Evolutionary conservation across 2,329 filamentous ascomycete genomes (phyloP).

Genomic region (Periconia digitata): DNA sequence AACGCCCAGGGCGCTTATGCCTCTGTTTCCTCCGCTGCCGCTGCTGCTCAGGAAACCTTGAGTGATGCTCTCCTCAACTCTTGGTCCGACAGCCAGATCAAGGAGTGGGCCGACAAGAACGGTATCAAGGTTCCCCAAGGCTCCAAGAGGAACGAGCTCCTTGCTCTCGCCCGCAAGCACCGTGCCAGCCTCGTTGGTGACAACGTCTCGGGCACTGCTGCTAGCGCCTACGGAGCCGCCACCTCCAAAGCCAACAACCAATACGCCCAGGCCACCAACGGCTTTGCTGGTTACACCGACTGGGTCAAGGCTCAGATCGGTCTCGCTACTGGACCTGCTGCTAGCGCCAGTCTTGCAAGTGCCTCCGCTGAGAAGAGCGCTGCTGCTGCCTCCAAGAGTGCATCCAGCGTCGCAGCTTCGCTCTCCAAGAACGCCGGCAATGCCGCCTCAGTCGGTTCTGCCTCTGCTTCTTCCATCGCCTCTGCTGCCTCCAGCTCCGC

Average conservation of each 20-base stretch:
- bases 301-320: conserved; percentile 50
- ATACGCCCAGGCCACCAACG: conserved; percentile 69
- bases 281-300: conserved; percentile 43
- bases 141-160: conserved; percentile 83
- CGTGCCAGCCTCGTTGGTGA: conserved; percentile 71
- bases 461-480: conserved; percentile 33
- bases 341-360: conserved; percentile 20
- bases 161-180: conserved; percentile 87
- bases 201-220: conserved; percentile 50
- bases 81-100: conserved; percentile 88
- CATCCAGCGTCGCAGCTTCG: conserved; percentile 11
- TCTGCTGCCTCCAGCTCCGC: conserved; percentile 34
- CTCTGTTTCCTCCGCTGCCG: conserved; percentile 50
- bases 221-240: conserved; percentile 46
- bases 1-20: conserved; percentile 58
- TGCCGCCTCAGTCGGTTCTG: conserved; percentile 32
- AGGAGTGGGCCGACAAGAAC: conserved; percentile 92
- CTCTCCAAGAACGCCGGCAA: conserved; percentile 30
- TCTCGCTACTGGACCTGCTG: conserved; percentile 42
- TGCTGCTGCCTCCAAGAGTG: conserved; percentile 28
- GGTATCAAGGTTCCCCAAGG: conserved; percentile 88
- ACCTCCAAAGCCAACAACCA: conserved; percentile 67
- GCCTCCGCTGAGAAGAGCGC: conserved; percentile 24
- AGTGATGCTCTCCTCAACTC: conserved; percentile 83
- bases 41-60: conserved; percentile 69